Evolutionary conservation across 176 grass and related monocot genomes (phyloP), one percentile per base, ranked within the genome.

Genomic region (Tillandsia leiboldiana): DNA sequence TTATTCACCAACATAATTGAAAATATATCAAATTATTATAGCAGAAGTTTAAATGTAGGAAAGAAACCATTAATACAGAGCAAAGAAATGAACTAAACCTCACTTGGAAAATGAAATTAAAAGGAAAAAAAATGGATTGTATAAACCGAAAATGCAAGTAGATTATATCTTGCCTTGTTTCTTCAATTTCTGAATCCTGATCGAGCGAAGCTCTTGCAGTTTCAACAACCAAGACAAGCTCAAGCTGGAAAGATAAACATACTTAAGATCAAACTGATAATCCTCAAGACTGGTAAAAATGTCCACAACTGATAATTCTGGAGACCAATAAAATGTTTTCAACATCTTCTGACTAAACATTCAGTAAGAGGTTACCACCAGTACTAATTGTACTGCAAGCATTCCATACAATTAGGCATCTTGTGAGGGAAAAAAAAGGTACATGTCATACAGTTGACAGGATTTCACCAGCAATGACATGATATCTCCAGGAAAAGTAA

Each of bases 151-250:
- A 42, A 61, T 61, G 56, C n/a, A 10, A 61, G 17, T 20, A 65
- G 51, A 67, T 26, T 49, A 73, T 76, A 72, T 49, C 56, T 75
- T 84, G 57, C 94, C 89, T 90, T 99, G 94, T 73, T 99, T 99
- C 82, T 99, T 99, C 74, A 93, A 64, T 76, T 90, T 99, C 66
- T 93, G 81, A 79, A 99, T 84, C 83, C 94, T 87, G 70, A 99
- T 78, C 26, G 89, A 86, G n/a, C 87, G 89, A 79, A 99, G 94
- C 77, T 99, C 94, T 85, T 93, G 85, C 50, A 93, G 86, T 83
- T 99, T 99, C 89, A 2, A 93, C 89, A 83, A 99, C 84, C 62
- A 93, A 64, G 9, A 84, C 80, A 76, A 99, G 94, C 82, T 93
- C 89, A 58, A 99, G 94, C 89, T 93, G 89, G 27, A 90, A 86